phyloP scores from a whole-genome alignment of 2,329 filamentous ascomycete genomes.

The Grosmannia serpens region DNA sequence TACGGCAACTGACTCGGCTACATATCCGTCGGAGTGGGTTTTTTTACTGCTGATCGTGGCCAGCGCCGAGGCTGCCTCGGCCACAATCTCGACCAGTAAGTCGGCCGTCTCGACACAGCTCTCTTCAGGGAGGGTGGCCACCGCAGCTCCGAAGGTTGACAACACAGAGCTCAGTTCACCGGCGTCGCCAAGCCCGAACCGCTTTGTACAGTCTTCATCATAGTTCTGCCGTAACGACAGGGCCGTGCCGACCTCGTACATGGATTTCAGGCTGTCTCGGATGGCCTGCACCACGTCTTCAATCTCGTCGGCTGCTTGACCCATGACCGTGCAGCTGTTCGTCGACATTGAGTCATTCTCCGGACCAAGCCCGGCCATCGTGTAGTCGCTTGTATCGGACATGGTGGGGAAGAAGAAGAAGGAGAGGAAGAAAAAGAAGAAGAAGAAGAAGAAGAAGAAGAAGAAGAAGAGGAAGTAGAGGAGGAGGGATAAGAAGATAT shows the following conservation, averaged over 20 bases:
- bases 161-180: background rate
- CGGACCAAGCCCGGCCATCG: background rate
- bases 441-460: too few species aligned
- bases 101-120: slow-evolving; percentile 2
- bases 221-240: background rate
- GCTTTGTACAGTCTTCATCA: background rate
- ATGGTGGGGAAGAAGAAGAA: too few species aligned
- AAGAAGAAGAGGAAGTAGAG: too few species aligned
- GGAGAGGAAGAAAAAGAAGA: too few species aligned
- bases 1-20: background rate
- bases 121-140: background rate
- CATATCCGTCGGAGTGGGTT: background rate
- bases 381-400: background rate
- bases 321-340: background rate
- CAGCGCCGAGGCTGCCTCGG: background rate
- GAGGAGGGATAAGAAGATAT: too few species aligned
- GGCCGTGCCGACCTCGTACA: background rate
- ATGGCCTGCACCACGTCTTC: background rate
- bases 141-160: background rate
- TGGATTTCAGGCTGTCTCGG: background rate
- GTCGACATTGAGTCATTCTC: background rate
- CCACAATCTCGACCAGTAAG: background rate
- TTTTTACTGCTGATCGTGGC: background rate
- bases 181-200: too few species aligned
- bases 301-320: background rate